phyloP scores from a whole-genome alignment of 2,329 filamentous ascomycete species.

The Bisporella sp. region DNA sequence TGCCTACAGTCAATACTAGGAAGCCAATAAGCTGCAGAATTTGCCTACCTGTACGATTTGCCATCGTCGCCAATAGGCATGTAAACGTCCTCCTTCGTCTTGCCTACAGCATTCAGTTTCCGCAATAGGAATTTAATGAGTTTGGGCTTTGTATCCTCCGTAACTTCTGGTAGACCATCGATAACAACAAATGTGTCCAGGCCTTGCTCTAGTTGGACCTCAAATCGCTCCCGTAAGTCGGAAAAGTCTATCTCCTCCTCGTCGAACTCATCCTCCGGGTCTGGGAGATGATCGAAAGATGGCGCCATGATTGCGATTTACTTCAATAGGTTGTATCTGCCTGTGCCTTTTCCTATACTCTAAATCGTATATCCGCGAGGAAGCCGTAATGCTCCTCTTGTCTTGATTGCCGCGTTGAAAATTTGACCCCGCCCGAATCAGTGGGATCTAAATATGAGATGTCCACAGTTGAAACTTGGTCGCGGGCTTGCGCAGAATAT shows the following conservation, averaged over 20 bases:
- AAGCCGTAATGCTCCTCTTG: too few relatives aligned
- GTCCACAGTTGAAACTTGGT: too few relatives aligned
- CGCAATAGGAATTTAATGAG: slow-evolving; percentile 93
- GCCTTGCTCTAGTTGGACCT: slow-evolving; percentile 92
- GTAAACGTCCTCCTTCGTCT: slow-evolving; percentile 79
- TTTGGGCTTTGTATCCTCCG: slow-evolving; percentile 85
- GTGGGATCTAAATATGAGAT: too few relatives aligned
- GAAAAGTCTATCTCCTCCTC: slow-evolving; percentile 94
- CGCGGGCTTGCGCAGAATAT: too few relatives aligned
- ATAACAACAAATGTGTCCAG: slow-evolving; percentile 95
- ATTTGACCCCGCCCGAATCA: too few relatives aligned
- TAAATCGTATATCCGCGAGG: too few relatives aligned
- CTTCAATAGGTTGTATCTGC: background rate
- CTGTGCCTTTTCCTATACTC: too few relatives aligned
- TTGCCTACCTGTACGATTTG: slow-evolving; percentile 72
- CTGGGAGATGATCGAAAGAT: slow-evolving; percentile 86
- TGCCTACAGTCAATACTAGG: slow-evolving; percentile 31
- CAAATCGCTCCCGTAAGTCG: slow-evolving; percentile 88
- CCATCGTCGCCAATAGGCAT: slow-evolving; percentile 91
- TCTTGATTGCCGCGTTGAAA: too few relatives aligned
- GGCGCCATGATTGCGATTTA: slow-evolving; percentile 67
- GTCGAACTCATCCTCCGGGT: slow-evolving; percentile 83
- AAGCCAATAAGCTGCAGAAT: background rate
- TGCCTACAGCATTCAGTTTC: slow-evolving; percentile 82
- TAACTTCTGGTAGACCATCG: slow-evolving; percentile 86